Base-by-base conservation (phyloP, 805 yeast species). In the Kodamaea nitidulidarum region DNA sequence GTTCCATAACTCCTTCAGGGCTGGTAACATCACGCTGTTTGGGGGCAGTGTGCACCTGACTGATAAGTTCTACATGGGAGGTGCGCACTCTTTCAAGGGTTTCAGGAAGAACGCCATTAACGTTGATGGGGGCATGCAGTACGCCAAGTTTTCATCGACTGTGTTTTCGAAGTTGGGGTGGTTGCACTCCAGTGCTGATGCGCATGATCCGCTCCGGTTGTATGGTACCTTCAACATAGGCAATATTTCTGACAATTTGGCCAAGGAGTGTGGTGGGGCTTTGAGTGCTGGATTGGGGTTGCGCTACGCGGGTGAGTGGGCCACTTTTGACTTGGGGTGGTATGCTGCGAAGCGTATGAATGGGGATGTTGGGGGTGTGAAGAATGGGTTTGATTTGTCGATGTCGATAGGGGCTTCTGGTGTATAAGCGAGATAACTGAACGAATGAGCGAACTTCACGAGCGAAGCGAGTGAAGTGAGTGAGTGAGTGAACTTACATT, bases 21-120 rank as follows among this genome's bases (percentile, higher is more conserved):
- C 75, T 28, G 96, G 95, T 4, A 67, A 70, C 40, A 64, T 86
- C 20, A 65, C 75, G 39, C 54, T 72, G 14, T 44, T 51, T 15
- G 37, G 45, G 9, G 10, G 29, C 8, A 40, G 42, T 15, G 61
- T 85, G 1, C 90, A 84, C 51, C 54, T 81, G 21, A 73, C 81
- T 54, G 98, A 91, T 58, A 74, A 85, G 47, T 91, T 90, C 56
- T 86, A 81, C 52, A 67, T 85, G 32, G 95, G 96, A 12, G 96
- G 96, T 0, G 75, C 80, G 10, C 73, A 79, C 39, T 83, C 81
- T 39, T 77, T 88, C 20, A 69, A 84, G 41, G 88, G 90, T 1
- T 86, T 84, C 53, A 69, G 75, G 24, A 65, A 73, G 38, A 81
- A 81, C 64, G 77, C 86, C 0, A 57, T 84, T 25, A 90, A 93